Evolutionary conservation across 495 filamentous ascomycete species (phyloP).

Genomic region (Penicillium maclennaniae): DNA sequence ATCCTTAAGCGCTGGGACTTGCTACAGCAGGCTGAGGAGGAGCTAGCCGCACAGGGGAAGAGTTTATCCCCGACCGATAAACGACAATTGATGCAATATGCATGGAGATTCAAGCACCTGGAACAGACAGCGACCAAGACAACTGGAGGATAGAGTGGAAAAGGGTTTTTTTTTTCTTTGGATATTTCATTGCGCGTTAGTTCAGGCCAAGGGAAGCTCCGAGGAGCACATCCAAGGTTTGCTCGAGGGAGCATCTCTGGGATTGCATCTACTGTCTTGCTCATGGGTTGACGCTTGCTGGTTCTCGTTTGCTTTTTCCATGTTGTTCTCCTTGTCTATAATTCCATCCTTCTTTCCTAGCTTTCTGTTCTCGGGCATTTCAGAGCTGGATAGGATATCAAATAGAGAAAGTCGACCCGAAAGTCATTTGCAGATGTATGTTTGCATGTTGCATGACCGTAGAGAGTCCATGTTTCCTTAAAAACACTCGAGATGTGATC

Average conservation of each 20-base stretch:
- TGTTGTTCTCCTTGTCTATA: conserved; percentile 1
- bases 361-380: background rate
- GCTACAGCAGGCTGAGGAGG: conserved; percentile 36
- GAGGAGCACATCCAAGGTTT: background rate
- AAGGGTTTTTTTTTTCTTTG: conserved; percentile 3
- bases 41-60: conserved; percentile 34
- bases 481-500: conserved; percentile 11
- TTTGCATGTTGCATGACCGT: background rate
- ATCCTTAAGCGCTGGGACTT: conserved; percentile 41
- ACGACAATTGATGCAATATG: conserved; percentile 36
- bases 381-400: background rate
- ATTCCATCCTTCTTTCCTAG: conserved; percentile 1
- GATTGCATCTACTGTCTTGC: background rate
- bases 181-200: conserved; percentile 32
- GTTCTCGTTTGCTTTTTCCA: background rate
- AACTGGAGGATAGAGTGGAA: conserved; percentile 2
- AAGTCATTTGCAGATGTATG: background rate
- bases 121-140: conserved; percentile 33
- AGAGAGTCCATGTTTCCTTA: background rate
- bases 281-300: background rate
- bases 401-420: background rate
- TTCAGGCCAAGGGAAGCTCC: conserved; percentile 19
- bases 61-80: conserved; percentile 30
- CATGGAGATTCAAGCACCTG: conserved; percentile 37
- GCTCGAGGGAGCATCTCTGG: background rate